A percentile compares a stretch with the other conserved stretches of the same genome.
Conservation (phyloP, 805 yeast species). For the Cyberlindnera sargentensis region DNA sequence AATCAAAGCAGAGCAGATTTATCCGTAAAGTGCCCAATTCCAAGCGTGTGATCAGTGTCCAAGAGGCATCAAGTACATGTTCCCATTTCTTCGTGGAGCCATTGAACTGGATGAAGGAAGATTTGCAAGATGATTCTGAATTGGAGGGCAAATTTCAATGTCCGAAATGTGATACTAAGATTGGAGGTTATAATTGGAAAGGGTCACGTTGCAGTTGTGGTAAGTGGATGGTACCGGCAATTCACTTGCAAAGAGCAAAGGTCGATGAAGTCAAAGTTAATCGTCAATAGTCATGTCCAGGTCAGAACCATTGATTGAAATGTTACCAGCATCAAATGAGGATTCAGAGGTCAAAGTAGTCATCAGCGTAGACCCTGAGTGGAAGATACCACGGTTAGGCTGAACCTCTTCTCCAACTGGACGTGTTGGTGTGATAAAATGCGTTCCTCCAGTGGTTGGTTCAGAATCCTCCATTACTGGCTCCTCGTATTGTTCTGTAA, state of each 20-base stretch:
- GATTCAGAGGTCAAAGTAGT: slow-evolving; percentile 5
- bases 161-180: slow-evolving; percentile 75
- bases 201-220: slow-evolving; percentile 95
- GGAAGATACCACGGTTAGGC: background rate
- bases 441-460: slow-evolving; percentile 3
- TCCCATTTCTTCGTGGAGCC: slow-evolving; percentile 90
- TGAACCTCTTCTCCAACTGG: background rate
- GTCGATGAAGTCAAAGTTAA: slow-evolving; percentile 48
- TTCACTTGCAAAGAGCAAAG: slow-evolving; percentile 72
- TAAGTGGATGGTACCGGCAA: slow-evolving; percentile 90
- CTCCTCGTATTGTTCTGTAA: slow-evolving; percentile 20
- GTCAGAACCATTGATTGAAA: slow-evolving; percentile 29
- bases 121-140: slow-evolving; percentile 57
- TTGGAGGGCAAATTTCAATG: slow-evolving; percentile 85
- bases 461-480: background rate
- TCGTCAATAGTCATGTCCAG: slow-evolving; percentile 38
- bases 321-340: slow-evolving; percentile 18
- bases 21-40: slow-evolving; percentile 57
- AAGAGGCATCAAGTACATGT: slow-evolving; percentile 55
- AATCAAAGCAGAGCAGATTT: slow-evolving; percentile 60
- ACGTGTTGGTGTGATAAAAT: slow-evolving; percentile 16
- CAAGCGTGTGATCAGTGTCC: slow-evolving; percentile 49
- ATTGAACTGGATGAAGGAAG: slow-evolving; percentile 83
- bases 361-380: background rate
- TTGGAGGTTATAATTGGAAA: slow-evolving; percentile 92